Evolutionary conservation across 805 yeast species (phyloP).

Genomic region (Sugiyamaella qingdaonensis): DNA sequence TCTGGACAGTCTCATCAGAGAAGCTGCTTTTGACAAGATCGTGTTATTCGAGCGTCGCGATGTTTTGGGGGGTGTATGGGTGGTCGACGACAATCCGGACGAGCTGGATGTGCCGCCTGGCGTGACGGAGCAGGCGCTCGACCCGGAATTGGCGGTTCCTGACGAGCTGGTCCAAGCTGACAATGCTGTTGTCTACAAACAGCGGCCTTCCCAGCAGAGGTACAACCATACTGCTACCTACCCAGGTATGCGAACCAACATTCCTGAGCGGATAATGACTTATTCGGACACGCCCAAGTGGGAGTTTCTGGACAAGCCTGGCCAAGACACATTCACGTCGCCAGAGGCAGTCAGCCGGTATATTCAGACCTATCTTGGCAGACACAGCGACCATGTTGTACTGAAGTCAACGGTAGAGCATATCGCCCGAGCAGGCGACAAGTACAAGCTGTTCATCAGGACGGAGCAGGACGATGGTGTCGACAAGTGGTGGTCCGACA

Average conservation of each 20-base stretch:
- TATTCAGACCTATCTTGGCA: neutral
- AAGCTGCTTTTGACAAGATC: conserved; percentile 40
- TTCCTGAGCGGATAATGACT: conserved; percentile 8
- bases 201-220: neutral
- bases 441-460: conserved; percentile 4
- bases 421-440: neutral
- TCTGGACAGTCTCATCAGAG: conserved; percentile 58
- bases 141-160: conserved; percentile 7
- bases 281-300: conserved; percentile 6
- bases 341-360: conserved; percentile 2
- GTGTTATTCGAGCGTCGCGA: conserved; percentile 57
- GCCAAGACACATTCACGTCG: conserved; percentile 4
- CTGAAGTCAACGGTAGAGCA: conserved; percentile 1
- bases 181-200: neutral
- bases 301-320: conserved; percentile 4
- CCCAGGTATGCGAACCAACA: conserved; percentile 7
- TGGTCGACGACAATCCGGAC: conserved; percentile 2
- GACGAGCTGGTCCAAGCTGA: neutral
- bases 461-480: neutral
- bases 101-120: conserved; percentile 6
- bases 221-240: conserved; percentile 6
- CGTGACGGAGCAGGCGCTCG: neutral
- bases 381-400: neutral
- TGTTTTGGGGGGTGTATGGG: conserved; percentile 71
- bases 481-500: conserved; percentile 14